Conservation (phyloP, 2,329 filamentous ascomycete genomes). For the Macrophomina phaseolina region DNA sequence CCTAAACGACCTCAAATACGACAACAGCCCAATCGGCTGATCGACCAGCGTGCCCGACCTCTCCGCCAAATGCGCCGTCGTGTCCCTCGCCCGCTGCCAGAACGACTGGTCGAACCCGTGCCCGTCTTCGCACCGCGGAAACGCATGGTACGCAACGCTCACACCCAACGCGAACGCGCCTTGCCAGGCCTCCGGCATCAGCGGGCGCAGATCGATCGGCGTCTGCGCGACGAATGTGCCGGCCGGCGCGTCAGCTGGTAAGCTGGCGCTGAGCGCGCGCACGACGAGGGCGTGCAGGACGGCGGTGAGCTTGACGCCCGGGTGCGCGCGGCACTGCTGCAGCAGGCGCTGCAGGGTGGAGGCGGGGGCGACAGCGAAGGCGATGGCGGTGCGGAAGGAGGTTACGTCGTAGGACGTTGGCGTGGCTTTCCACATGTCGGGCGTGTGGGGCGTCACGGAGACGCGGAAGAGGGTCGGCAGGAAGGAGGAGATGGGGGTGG, state of each 20-base stretch:
- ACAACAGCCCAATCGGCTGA: slow-evolving; percentile 52
- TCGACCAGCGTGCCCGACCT: slow-evolving; percentile 42
- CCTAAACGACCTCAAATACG: slow-evolving; percentile 48
- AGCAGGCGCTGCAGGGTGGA: slow-evolving; percentile 38
- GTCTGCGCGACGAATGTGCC: slow-evolving; percentile 44
- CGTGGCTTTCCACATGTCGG: slow-evolving; percentile 44
- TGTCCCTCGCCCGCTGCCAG: slow-evolving; percentile 44
- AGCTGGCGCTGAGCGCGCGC: slow-evolving; percentile 43
- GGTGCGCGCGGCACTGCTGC: slow-evolving; percentile 35
- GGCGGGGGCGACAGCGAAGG: slow-evolving; percentile 40
- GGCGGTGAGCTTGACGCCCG: slow-evolving; percentile 49
- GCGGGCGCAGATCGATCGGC: slow-evolving; percentile 50
- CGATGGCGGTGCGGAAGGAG: slow-evolving; percentile 39
- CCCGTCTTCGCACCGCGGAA: slow-evolving; percentile 26
- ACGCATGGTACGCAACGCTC: slow-evolving; percentile 37
- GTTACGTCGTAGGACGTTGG: slow-evolving; percentile 36
- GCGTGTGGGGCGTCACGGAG: slow-evolving; percentile 33
- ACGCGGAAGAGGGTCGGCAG: slow-evolving; percentile 40
- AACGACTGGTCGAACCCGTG: slow-evolving; percentile 28
- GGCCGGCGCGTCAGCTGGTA: slow-evolving; percentile 31
- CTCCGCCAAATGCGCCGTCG: slow-evolving; percentile 42
- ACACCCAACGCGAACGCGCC: slow-evolving; percentile 43
- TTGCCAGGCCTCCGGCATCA: slow-evolving; percentile 33
- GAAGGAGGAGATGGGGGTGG: slow-evolving; percentile 38
- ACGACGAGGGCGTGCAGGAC: slow-evolving; percentile 49